phyloP scores from a whole-genome alignment of 768 basidiomycete genomes.

The Lyophyllum decastes region DNA sequence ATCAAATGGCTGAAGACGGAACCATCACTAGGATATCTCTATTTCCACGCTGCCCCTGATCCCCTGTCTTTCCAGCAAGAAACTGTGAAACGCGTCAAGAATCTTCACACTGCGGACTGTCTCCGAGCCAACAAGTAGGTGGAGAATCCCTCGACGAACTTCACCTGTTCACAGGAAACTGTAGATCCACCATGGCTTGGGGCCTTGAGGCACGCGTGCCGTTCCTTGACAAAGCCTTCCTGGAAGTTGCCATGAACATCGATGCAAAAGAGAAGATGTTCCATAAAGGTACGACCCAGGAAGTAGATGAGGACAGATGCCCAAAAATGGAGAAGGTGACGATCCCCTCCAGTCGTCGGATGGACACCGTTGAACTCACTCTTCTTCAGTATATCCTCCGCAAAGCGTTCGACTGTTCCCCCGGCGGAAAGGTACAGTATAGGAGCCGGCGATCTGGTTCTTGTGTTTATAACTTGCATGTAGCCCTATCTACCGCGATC shows the following conservation, averaged over 20 bases:
- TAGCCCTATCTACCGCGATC: slow-evolving; percentile 91
- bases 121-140: slow-evolving; percentile 95
- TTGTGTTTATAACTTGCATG: slow-evolving; percentile 4
- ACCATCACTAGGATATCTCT: slow-evolving; percentile 77
- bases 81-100: slow-evolving; percentile 92
- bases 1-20: slow-evolving; percentile 1
- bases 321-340: slow-evolving; percentile 95
- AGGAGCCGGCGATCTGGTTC: neutral
- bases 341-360: neutral
- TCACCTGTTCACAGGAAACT: neutral
- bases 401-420: slow-evolving; percentile 90
- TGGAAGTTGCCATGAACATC: slow-evolving; percentile 91
- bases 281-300: slow-evolving; percentile 72
- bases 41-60: slow-evolving; percentile 98
- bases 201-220: slow-evolving; percentile 98
- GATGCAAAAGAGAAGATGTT: slow-evolving; percentile 90
- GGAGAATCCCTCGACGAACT: neutral
- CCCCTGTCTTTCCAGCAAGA: slow-evolving; percentile 91
- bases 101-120: slow-evolving; percentile 96
- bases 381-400: slow-evolving; percentile 83
- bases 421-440: slow-evolving; percentile 65
- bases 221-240: slow-evolving; percentile 96
- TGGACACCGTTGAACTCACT: neutral
- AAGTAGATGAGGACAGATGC: slow-evolving; percentile 80
- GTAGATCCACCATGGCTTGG: slow-evolving; percentile 98